Percentiles rank a stretch among this genome's conserved stretches.
phyloP scores from a whole-genome alignment of 2,329 filamentous ascomycete genomes.

The Atkinsonella texensis region DNA sequence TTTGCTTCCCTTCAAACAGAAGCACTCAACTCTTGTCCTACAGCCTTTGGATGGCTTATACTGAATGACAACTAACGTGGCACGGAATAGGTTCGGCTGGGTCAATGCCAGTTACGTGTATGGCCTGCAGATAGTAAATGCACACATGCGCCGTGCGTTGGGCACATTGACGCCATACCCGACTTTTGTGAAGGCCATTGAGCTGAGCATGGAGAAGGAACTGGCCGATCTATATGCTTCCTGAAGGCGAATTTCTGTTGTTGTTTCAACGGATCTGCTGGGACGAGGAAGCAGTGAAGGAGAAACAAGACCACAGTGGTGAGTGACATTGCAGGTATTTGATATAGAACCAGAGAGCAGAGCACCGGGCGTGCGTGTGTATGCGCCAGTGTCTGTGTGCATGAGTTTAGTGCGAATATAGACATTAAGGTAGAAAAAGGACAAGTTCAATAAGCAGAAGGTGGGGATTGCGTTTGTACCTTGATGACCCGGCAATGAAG shows the following conservation, averaged over 20 bases:
- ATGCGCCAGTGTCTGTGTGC: background rate
- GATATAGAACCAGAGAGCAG: background rate
- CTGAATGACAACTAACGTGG: background rate
- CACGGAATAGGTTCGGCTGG: slow-evolving; percentile 74
- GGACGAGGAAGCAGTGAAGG: background rate
- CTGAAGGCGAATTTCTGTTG: background rate
- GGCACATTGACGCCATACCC: slow-evolving; percentile 82
- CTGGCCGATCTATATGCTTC: slow-evolving; percentile 29
- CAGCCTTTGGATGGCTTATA: too few relatives aligned
- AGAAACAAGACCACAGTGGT: too few relatives aligned
- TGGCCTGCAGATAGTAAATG: slow-evolving; percentile 76
- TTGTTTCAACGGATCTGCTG: background rate
- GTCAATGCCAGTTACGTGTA: slow-evolving; percentile 97
- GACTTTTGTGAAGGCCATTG: slow-evolving; percentile 60
- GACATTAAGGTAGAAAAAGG: background rate
- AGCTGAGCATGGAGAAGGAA: slow-evolving; percentile 40
- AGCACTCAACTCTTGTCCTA: too few relatives aligned
- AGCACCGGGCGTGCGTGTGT: background rate
- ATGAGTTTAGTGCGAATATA: background rate
- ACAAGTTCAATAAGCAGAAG: background rate
- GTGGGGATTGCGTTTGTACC: too few relatives aligned
- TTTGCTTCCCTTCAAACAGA: background rate
- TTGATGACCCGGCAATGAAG: too few relatives aligned
- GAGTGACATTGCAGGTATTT: background rate
- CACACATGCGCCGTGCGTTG: slow-evolving; percentile 79